A percentile compares a stretch with the other conserved stretches of the same genome.
These are phyloP conservation scores for Hypoxylon lienhwacheense DNA, from an alignment of 495 filamentous ascomycete genomes.

Conservation along the genomic window DNA sequence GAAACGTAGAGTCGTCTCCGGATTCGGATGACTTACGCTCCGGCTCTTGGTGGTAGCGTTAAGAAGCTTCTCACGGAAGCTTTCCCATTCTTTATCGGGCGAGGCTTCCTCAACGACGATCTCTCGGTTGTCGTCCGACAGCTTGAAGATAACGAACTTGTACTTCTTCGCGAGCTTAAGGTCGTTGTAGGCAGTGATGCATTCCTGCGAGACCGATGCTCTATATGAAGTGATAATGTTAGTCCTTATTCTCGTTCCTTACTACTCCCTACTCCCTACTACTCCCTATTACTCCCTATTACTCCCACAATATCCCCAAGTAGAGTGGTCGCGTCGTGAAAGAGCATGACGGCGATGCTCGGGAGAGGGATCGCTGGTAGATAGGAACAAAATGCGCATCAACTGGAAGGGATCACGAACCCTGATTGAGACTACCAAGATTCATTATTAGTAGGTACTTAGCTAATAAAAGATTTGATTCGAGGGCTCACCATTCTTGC, in stretches of 20 bases:
- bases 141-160: conserved; percentile 98
- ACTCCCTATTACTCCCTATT: too few species aligned
- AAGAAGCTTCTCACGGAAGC: conserved; percentile 78
- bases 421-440: conserved; percentile 65
- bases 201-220: conserved; percentile 76
- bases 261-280: too few species aligned
- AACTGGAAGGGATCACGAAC: conserved; percentile 51
- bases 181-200: conserved; percentile 81
- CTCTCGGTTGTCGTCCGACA: conserved; percentile 86
- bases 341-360: conserved; percentile 25
- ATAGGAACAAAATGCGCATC: conserved; percentile 18
- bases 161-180: conserved; percentile 84
- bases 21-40: conserved; percentile 37
- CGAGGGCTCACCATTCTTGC: conserved; percentile 31
- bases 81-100: conserved; percentile 65
- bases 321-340: conserved; percentile 20
- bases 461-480: conserved; percentile 25
- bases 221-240: conserved; percentile 50
- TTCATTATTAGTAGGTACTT: conserved; percentile 11
- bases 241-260: conserved; percentile 36
- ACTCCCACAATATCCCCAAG: conserved; percentile 10
- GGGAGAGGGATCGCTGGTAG: conserved; percentile 14
- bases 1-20: not conserved
- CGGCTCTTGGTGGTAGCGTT: conserved; percentile 57
- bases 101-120: conserved; percentile 78